Base-by-base conservation (phyloP, 192 early-diverging fungal species). In the Chytriomyces sp. region DNA sequence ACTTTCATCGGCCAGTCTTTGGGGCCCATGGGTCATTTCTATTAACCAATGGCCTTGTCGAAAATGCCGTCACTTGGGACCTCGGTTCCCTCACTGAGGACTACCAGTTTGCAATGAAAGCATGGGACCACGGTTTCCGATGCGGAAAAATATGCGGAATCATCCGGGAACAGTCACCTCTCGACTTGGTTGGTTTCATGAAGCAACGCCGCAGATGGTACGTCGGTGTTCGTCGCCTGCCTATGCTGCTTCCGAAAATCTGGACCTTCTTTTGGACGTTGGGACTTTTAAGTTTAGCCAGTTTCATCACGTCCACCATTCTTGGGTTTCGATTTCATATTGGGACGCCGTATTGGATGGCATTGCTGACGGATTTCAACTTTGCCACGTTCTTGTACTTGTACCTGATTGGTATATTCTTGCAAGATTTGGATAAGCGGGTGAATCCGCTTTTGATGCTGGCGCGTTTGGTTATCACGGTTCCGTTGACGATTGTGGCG, bases 1-100 rank as follows among this genome's bases (percentile, higher is more conserved):
- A 87, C 82, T 82, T 88, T 82, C 79, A 86, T 47, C 72, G 77
- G 7, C 87, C 87, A 44, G 69, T 88, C 46, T 88, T 86, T 77
- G 87, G 87, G 48, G 85, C 85, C 11, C 87, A 88, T 79, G 87
- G 87, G 5, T 86, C 85, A 62, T 88, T 88, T 76, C 78, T 88
- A 43, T 64, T 88, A 11, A 79, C 44, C 64, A 88, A 88, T 75
- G 87, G 87, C 20, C 62, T 67, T 28, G 87, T 88, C 45, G 87
- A 88, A 79, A 88, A 88, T 79, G 78, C 71, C 3, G 79, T 86
- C 49, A 87, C 85, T 5, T 88, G 87, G 87, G 87, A 88, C 74
- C 62, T 88, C 13, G 87, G 83, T 2, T 83, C 80, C 6, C 75
- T 88, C 16, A 88, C 87, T 1, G 87, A 88, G 77, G 87, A 88